A percentile compares a stretch with the other conserved stretches of the same genome.
phyloP scores from a whole-genome alignment of 495 filamentous ascomycete species.

The Xylaria bambusicola region DNA sequence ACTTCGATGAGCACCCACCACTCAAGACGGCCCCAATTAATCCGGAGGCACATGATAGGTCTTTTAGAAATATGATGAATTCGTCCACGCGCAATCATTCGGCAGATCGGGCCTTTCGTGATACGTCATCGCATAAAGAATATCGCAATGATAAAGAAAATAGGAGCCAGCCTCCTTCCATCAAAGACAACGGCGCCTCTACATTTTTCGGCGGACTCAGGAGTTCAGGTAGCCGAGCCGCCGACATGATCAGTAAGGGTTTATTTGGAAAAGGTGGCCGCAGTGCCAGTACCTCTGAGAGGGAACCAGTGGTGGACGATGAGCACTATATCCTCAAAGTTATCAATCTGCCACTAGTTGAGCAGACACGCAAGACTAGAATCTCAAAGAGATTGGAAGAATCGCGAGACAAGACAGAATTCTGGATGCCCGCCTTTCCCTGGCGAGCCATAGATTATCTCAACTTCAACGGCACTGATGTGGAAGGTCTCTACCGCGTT shows the following conservation, averaged over 20 bases:
- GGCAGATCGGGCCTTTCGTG: conserved; percentile 57
- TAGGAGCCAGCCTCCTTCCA: conserved; percentile 49
- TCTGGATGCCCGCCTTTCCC: conserved; percentile 93
- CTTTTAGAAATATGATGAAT: conserved; percentile 64
- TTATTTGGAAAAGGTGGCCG: conserved; percentile 75
- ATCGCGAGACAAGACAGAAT: conserved; percentile 89
- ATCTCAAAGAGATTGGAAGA: conserved; percentile 83
- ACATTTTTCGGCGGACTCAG: conserved; percentile 73
- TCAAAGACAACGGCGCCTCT: conserved; percentile 64
- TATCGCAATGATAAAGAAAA: conserved; percentile 44
- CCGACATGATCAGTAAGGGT: conserved; percentile 74
- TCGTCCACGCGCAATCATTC: conserved; percentile 63
- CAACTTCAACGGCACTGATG: conserved; percentile 85
- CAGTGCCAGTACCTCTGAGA: conserved; percentile 70
- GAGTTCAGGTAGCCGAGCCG: conserved; percentile 69
- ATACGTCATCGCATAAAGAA: conserved; percentile 40
- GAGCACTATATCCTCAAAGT: conserved; percentile 75
- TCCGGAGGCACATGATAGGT: conserved; percentile 55
- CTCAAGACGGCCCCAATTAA: conserved; percentile 63
- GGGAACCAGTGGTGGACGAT: conserved; percentile 64
- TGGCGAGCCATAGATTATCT: conserved; percentile 93
- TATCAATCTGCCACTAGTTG: conserved; percentile 76
- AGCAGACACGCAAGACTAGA: conserved; percentile 81
- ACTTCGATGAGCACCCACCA: conserved; percentile 27
- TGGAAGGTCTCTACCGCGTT: conserved; percentile 86